A percentile compares a stretch with the other conserved stretches of the same genome.
These are phyloP conservation scores for Puccinia hordei DNA, from an alignment of 1,284 basidiomycete species.

Conservation along the genomic window DNA sequence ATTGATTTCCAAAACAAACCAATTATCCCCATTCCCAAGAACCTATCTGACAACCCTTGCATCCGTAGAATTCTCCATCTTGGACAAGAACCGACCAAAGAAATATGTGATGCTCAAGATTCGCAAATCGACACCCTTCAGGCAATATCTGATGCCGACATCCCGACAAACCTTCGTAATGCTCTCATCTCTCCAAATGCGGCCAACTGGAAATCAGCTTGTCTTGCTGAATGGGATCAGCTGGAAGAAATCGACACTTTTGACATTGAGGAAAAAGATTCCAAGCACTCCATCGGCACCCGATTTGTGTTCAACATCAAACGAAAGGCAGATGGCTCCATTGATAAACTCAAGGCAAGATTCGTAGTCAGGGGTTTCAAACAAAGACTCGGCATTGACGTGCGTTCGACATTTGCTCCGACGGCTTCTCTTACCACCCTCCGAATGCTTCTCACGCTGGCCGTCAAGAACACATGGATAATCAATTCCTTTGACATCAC, in stretches of 20 bases:
- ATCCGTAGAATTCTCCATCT: neutral
- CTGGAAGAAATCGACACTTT: neutral
- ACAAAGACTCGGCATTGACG: neutral
- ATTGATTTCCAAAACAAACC: neutral
- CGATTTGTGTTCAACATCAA: neutral
- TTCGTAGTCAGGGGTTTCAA: constrained; percentile 3
- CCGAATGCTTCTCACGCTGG: neutral
- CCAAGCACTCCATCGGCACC: neutral
- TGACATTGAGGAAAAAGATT: neutral
- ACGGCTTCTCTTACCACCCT: neutral
- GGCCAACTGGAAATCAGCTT: neutral
- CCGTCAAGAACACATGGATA: neutral
- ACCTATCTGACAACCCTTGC: no score
- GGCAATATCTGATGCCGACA: neutral
- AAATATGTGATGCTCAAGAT: neutral
- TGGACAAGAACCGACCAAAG: neutral
- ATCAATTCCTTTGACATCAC: constrained; percentile 9
- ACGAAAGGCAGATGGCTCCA: neutral
- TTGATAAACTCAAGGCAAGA: neutral
- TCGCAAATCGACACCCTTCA: neutral
- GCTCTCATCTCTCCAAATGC: neutral
- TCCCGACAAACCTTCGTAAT: neutral
- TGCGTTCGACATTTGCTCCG: neutral
- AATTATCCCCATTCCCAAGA: no score
- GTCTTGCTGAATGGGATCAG: neutral